Percentiles rank a stretch among this genome's conserved stretches.
Conservation (phyloP, 2,329 filamentous ascomycete species). For the Clarireedia sp. region DNA sequence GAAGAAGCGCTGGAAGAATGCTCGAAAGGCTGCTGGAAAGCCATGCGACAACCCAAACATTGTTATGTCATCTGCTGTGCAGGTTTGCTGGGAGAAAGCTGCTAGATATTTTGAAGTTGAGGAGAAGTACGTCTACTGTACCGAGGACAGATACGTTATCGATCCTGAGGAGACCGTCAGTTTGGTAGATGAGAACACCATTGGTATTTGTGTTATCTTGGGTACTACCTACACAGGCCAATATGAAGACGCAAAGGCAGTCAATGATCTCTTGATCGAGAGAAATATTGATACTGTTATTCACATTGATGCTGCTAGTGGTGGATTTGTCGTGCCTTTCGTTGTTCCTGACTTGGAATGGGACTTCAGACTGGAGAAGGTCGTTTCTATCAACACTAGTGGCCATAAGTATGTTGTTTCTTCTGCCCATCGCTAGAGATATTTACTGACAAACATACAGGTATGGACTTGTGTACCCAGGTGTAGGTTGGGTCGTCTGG, state of each 20-base stretch:
- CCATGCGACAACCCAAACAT: constrained; percentile 77
- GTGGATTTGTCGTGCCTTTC: constrained; percentile 90
- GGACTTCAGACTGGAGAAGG: constrained; percentile 86
- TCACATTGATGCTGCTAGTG: constrained; percentile 87
- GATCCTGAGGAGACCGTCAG: constrained; percentile 54
- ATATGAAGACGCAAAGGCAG: constrained; percentile 86
- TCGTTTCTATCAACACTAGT: constrained; percentile 89
- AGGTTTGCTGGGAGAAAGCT: constrained; percentile 96
- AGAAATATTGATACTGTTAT: constrained; percentile 73
- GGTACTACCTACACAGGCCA: constrained; percentile 94
- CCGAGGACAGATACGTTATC: constrained; percentile 52
- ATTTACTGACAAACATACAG: constrained; percentile 6
- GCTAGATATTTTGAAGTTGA: constrained; percentile 87
- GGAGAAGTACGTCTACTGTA: constrained; percentile 69
- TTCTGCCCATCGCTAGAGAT: not conserved
- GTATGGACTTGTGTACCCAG: constrained; percentile 73
- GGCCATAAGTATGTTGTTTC: constrained; percentile 68
- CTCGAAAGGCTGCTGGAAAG: constrained; percentile 75
- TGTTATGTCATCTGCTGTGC: constrained; percentile 90
- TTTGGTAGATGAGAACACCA: constrained; percentile 62
- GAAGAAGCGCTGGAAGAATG: constrained; percentile 92
- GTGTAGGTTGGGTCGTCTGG: constrained; percentile 93
- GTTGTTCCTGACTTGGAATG: constrained; percentile 75
- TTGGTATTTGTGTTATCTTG: constrained; percentile 86
- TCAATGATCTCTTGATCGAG: constrained; percentile 79